These are phyloP conservation scores for Podila minutissima DNA, from an alignment of 192 early-diverging fungal genomes.

Conservation along the genomic window DNA sequence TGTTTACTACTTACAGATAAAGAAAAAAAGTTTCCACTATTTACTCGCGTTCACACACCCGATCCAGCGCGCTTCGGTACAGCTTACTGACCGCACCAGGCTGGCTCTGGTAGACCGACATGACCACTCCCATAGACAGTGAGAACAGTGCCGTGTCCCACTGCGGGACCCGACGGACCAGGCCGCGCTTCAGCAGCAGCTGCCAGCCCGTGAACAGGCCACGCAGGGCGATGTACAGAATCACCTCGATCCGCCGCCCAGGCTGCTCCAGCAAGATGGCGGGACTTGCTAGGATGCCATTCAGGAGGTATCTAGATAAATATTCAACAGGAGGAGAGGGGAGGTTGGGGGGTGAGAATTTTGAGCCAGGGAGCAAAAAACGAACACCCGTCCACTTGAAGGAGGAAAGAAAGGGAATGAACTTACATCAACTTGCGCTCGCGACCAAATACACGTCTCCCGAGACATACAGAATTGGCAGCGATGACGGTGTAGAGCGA, in stretches of 20 bases:
- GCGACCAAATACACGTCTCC: constrained; percentile 57
- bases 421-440: constrained; percentile 31
- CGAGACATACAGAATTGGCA: constrained; percentile 59
- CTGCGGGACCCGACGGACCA: constrained; percentile 68
- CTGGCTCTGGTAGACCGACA: constrained; percentile 86
- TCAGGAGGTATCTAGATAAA: constrained; percentile 16
- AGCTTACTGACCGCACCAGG: constrained; percentile 73
- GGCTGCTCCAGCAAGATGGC: constrained; percentile 69
- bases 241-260: constrained; percentile 78
- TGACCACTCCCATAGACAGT: constrained; percentile 77
- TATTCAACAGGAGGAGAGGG: too few relatives aligned
- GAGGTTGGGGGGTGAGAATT: too few relatives aligned
- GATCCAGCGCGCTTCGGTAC: constrained; percentile 78
- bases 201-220: constrained; percentile 80
- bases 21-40: too few relatives aligned
- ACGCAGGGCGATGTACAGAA: constrained; percentile 84
- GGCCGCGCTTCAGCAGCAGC: constrained; percentile 59
- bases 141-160: constrained; percentile 80
- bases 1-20: too few relatives aligned
- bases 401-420: too few relatives aligned
- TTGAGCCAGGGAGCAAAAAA: too few relatives aligned
- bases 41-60: constrained; percentile 71
- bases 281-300: constrained; percentile 62
- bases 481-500: constrained; percentile 58
- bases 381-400: too few relatives aligned